Percentiles rank a stretch among this genome's conserved stretches.
These are phyloP conservation scores for Helianthus tuberosus DNA, from an alignment of 129 eudicot species.

Conservation along the genomic window DNA sequence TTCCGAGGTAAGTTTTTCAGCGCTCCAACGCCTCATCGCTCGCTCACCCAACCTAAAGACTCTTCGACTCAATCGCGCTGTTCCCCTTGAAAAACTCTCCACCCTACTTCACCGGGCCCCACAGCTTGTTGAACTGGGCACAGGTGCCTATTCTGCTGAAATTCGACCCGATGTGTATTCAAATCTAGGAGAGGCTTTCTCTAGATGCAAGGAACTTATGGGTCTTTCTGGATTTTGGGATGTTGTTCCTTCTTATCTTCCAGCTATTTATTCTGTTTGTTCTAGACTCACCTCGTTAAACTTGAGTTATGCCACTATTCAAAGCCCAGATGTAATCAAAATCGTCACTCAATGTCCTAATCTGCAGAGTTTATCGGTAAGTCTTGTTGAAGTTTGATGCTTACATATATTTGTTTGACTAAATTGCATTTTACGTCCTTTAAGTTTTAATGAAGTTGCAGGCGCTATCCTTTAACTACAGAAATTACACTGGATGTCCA, in stretches of 20 bases:
- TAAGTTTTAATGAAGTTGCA: too few species aligned
- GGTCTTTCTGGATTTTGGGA: constrained; percentile 94
- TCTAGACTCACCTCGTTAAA: constrained; percentile 74
- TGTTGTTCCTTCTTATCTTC: constrained; percentile 74
- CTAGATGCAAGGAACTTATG: constrained; percentile 71
- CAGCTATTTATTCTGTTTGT: constrained; percentile 78
- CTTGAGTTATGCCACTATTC: constrained; percentile 76
- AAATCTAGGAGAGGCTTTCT: constrained; percentile 56
- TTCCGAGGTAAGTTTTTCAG: constrained; percentile 74
- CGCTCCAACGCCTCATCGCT: constrained; percentile 73
- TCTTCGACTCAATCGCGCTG: constrained; percentile 79
- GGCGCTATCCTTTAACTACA: too few species aligned
- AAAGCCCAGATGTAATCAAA: constrained; percentile 66
- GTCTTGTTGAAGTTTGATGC: constrained; percentile 12
- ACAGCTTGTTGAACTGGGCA: constrained; percentile 79
- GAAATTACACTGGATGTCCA: too few species aligned
- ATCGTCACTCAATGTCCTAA: constrained; percentile 65
- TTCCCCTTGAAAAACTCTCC: constrained; percentile 80
- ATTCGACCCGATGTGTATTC: constrained; percentile 55
- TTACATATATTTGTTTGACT: background rate
- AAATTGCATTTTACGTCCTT: too few species aligned
- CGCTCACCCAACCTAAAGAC: constrained; percentile 76
- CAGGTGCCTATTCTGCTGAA: constrained; percentile 77
- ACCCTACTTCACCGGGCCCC: constrained; percentile 68
- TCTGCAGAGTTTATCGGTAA: constrained; percentile 88